Evolutionary conservation across 1,284 basidiomycete genomes (phyloP).

Genomic region (Ustilago shanxiensis): DNA sequence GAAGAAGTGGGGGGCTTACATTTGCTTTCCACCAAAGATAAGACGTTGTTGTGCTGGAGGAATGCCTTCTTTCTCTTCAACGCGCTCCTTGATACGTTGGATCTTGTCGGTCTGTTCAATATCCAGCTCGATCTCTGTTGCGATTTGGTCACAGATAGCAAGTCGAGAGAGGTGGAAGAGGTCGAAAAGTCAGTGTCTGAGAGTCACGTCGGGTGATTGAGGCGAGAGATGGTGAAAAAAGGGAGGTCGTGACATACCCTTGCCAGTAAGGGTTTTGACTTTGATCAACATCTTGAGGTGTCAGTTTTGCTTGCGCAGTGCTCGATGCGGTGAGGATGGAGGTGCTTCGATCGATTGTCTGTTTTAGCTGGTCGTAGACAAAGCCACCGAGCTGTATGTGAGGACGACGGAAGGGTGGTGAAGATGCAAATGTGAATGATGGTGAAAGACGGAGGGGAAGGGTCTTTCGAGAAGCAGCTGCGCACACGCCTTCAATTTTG

Average conservation of each 20-base stretch:
- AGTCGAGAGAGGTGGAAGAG: too few species aligned
- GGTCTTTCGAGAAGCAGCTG: conserved; percentile 3
- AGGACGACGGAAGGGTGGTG: not conserved
- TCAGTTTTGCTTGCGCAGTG: not conserved
- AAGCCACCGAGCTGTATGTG: not conserved
- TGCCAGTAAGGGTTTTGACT: conserved; percentile 87
- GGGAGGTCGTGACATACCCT: conserved; percentile 75
- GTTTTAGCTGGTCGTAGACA: not conserved
- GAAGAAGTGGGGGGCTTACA: conserved; percentile 75
- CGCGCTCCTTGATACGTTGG: conserved; percentile 94
- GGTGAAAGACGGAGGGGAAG: not conserved
- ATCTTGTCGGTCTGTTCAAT: conserved; percentile 95
- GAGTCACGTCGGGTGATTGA: not conserved
- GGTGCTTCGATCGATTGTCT: not conserved
- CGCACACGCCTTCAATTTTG: not conserved
- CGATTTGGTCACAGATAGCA: too few species aligned
- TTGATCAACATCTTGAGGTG: conserved; percentile 62
- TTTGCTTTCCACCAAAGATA: conserved; percentile 93
- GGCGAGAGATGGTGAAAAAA: not conserved
- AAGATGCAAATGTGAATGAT: not conserved
- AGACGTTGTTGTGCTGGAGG: conserved; percentile 96
- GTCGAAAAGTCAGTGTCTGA: not conserved
- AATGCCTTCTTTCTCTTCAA: conserved; percentile 99
- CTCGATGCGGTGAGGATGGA: not conserved
- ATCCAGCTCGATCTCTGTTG: conserved; percentile 88